Base-by-base conservation (phyloP, 495 filamentous ascomycete species). In the Lophium mytilinum region DNA sequence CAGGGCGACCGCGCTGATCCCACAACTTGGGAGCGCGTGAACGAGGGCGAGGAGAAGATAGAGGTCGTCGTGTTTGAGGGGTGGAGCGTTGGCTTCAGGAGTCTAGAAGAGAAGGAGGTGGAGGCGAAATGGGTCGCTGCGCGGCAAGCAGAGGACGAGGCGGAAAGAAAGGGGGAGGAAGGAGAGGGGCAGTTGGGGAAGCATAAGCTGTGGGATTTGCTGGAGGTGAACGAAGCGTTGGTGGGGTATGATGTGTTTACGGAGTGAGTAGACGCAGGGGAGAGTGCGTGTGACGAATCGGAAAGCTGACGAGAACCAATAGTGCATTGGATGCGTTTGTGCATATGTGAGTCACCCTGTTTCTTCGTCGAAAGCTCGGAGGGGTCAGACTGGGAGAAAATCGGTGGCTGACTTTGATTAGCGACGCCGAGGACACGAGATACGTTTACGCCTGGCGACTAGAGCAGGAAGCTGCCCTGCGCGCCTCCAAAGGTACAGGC, bases 371-470 rank as follows among this genome's bases (percentile, higher is more conserved):
- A 4, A 47, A 19, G 17, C 43, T 21, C 43, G 11, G 8, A 9
- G 37, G 8, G 17, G 17, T 41, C 9, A 9, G 9, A 17, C 9
- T 41, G 39, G 39, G 39, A 45, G 17, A 8, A 40, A 33, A 40
- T 53, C 12, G 15, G 30, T 42, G 5, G 11, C 52, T 17, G 30
- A 33, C 7, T 35, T 33, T n/a, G n/a, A 2, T 10, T 21, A 84
- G 80, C 57, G 92, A 97, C 66, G 87, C 92, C 10, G 78, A 87
- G 66, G 73, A 94, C 55, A 77, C 76, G 14, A 75, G 76, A 53
- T 94, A 77, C 64, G 92, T 96, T 39, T 97, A 96, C 67, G 82
- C 81, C 57, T 96, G 92, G 92, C 83, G 92, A 15, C 71, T 82
- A 53, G 75, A 97, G 68, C 89, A 94, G 68, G 92, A 97, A 70